Base-by-base conservation (phyloP, 352 stramenopile genomes). In the Globisporangium ultimum region DNA sequence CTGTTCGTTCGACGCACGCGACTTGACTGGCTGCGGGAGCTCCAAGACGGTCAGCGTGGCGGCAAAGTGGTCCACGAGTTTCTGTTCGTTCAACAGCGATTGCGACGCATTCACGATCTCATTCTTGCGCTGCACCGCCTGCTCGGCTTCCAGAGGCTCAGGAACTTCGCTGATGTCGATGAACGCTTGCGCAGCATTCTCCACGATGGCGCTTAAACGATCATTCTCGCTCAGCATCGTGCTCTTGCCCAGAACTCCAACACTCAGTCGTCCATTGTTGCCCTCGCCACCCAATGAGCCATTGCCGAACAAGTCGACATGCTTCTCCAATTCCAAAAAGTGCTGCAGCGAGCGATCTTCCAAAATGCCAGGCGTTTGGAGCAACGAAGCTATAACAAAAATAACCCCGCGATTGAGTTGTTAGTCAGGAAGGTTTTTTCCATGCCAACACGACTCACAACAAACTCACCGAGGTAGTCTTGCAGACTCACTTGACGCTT, bases 161-260 rank as follows among this genome's bases (percentile, higher is more conserved):
- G 84, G 78, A 0, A 93, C 76, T 63, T 93, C 81, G 48, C 78
- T 91, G 48, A 93, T 87, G 55, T 93, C 81, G 53, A 93, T 91
- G 48, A 93, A 89, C 18, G 78, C 80, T 67, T 91, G 81, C 41
- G 78, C 78, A 12, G 81, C 79, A 49, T 69, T 89, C 55, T 91
- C 81, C 10, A 93, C 81, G 46, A 93, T 93, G 15, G 72, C 78
- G 46, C 71, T 90, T 28, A 91, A 74, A 7, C 84, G 80, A 57
- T 93, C 84, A 56, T 88, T 86, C 60, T 93, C 84, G 51, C 71
- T 91, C 53, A 91, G 34, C 21, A 80, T 40, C 38, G 71, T 70
- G 11, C 68, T 80, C 65, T 87, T 91, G 60, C 70, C 72, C 2
- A 66, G 69, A 53, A 74, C 75, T 49, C 73, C 64, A 7, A 66